Evolutionary conservation across 768 basidiomycete species (phyloP).

Genomic region (Collybiopsis confluens): DNA sequence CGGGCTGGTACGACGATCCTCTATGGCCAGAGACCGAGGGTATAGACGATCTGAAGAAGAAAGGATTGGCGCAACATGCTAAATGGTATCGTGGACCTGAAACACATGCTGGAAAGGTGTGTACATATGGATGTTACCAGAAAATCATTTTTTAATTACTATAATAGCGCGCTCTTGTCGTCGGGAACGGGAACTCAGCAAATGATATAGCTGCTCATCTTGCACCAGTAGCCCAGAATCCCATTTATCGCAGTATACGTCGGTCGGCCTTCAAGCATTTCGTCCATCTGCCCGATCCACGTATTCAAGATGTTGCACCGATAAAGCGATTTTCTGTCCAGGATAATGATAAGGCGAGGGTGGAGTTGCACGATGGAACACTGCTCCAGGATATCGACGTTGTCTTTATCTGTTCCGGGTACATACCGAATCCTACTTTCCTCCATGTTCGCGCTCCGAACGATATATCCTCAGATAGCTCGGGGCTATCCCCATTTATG

Average conservation of each 20-base stretch:
- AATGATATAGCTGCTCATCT: conserved; percentile 51
- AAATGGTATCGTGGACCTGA: conserved; percentile 36
- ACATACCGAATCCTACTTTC: conserved; percentile 33
- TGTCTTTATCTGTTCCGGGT: conserved; percentile 45
- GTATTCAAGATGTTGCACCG: conserved; percentile 39
- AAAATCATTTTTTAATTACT: background rate
- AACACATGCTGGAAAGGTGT: conserved; percentile 29
- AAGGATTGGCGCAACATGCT: conserved; percentile 37
- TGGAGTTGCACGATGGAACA: conserved; percentile 33
- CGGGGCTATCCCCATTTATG: conserved; percentile 33
- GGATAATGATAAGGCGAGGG: conserved; percentile 23
- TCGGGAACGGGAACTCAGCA: conserved; percentile 49
- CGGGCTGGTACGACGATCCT: conserved; percentile 41
- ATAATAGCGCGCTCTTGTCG: conserved; percentile 37
- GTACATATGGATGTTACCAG: background rate
- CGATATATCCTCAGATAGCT: conserved; percentile 17
- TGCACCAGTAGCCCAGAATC: conserved; percentile 28
- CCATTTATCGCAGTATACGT: conserved; percentile 45
- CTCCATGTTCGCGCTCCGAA: conserved; percentile 14
- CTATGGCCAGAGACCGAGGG: conserved; percentile 42
- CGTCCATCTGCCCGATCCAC: conserved; percentile 35
- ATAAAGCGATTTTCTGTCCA: conserved; percentile 28
- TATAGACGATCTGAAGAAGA: conserved; percentile 28
- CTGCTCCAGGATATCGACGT: conserved; percentile 35
- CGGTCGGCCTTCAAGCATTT: conserved; percentile 33